Evolutionary conservation across 1,284 basidiomycete genomes (phyloP), one percentile per base, ranked within the genome.

Genomic region (Trametes versicolor): DNA sequence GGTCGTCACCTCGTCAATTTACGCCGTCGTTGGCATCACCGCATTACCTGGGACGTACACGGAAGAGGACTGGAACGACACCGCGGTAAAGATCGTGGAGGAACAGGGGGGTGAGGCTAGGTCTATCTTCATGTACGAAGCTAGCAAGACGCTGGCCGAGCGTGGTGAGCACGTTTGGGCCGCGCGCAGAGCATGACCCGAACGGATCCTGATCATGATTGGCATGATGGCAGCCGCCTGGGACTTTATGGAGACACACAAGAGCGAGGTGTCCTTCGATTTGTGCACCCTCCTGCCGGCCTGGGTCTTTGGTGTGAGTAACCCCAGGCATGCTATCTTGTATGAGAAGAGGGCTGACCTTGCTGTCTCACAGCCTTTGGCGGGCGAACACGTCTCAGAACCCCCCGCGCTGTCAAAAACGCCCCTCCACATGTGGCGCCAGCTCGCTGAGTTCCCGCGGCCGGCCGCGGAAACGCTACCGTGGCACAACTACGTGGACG

Each of bases 111-210:
- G 72, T n/a, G 78, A 83, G 10, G 83, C 86, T 0, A 54, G 76
- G 0, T 70, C 68, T 1, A 62, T 74, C 8, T 71, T 75, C 45
- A 85, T 84, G 70, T 91, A 91, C 72, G 74, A 79, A 51, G 85
- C 82, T 13, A 85, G 83, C 23, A 93, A 94, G 80, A 86, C 84
- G 4, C 78, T 94, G 3, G 90, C 92, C 2, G 93, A 95, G 73
- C 77, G 41, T 53, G 63, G 63, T 65, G 37, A 23, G 50, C 17
- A 15, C 34, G 15, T 4, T n/a, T 53, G 23, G 7, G 6, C 34
- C 34, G 7, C 6, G 6, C 34, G 13, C 7, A 7, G 34, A 7
- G 34, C 34, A 36, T 6, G 34, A 36, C 34, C 34, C 13, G 7
- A 13, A 7, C 13, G 7, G 13, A 7, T 4, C 17, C 50, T 29